These are phyloP conservation scores for Salix exigua DNA, from an alignment of 345 rosid genomes.

Conservation along the genomic window DNA sequence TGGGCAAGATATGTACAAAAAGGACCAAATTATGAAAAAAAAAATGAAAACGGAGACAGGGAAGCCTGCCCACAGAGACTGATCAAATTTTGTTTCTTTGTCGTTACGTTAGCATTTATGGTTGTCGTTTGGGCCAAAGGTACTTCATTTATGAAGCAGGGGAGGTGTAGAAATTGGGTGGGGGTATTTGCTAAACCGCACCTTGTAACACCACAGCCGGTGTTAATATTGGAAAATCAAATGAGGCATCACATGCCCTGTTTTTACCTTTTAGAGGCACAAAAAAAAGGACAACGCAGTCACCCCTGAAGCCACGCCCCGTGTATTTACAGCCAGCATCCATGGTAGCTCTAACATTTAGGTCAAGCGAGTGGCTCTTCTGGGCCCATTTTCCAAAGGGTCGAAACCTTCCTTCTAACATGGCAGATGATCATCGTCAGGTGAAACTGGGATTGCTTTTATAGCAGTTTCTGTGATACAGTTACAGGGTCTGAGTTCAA, in stretches of 20 bases:
- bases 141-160: not conserved
- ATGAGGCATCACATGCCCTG: not conserved
- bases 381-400: not conserved
- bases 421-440: not conserved
- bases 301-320: not conserved
- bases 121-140: not conserved
- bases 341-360: not conserved
- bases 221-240: not conserved
- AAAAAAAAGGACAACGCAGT: not conserved
- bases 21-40: too few relatives aligned
- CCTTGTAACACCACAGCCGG: not conserved
- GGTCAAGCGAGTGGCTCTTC: not conserved
- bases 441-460: not conserved
- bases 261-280: not conserved
- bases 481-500: not conserved
- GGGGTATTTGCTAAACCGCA: not conserved
- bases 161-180: not conserved
- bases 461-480: not conserved
- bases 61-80: not conserved
- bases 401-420: not conserved
- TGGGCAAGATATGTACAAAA: too few relatives aligned
- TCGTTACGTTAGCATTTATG: not conserved
- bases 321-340: not conserved
- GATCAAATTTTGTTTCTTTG: not conserved
- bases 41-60: not conserved